Evolutionary conservation across 129 eudicot species (phyloP).

Genomic region (Arctium lappa): DNA sequence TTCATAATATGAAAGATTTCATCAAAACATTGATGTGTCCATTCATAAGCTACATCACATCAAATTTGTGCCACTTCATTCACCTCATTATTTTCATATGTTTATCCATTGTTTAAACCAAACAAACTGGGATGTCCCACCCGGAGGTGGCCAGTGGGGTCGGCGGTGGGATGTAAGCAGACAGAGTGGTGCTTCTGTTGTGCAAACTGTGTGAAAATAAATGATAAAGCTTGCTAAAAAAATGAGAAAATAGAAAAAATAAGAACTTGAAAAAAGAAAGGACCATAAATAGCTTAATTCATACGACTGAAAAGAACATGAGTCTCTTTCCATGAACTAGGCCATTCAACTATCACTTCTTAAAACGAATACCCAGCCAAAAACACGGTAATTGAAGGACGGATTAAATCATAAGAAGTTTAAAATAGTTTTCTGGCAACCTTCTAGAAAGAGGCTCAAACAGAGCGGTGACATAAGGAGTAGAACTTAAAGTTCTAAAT

Average conservation of each 20-base stretch:
- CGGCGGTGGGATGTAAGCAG: background rate
- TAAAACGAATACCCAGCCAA: background rate
- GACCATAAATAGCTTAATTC: background rate
- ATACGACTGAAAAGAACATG: background rate
- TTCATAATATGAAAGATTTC: slow-evolving; percentile 4
- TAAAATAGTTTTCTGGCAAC: background rate
- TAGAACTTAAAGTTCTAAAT: background rate
- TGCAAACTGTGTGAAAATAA: background rate
- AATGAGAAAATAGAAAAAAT: background rate
- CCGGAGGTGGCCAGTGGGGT: background rate
- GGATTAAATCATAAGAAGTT: background rate
- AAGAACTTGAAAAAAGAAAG: background rate
- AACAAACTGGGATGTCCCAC: background rate
- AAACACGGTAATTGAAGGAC: background rate
- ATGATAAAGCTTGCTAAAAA: background rate
- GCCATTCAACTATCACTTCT: background rate
- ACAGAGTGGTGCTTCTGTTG: background rate
- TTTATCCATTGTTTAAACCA: background rate
- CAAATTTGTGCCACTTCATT: background rate
- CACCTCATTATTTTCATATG: too few species aligned
- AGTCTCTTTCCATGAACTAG: background rate
- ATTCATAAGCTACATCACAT: background rate
- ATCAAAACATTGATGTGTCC: background rate
- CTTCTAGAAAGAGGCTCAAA: background rate
- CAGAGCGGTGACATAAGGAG: background rate